Evolutionary conservation across 2,329 filamentous ascomycete genomes (phyloP).

Genomic region (Aspergillus intermedius): DNA sequence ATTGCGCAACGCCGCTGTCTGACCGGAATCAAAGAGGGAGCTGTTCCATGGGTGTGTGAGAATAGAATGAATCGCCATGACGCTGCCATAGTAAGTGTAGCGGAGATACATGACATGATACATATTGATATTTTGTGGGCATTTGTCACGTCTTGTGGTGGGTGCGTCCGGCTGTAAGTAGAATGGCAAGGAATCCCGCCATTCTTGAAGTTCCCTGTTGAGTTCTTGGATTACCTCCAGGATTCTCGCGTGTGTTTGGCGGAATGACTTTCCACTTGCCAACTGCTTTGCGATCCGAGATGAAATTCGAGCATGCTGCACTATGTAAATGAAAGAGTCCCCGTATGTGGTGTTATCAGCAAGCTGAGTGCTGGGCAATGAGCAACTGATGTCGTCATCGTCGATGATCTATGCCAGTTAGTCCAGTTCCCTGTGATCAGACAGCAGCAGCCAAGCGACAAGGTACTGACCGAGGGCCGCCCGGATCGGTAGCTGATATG

Average conservation of each 20-base stretch:
- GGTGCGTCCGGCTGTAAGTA: too few species aligned
- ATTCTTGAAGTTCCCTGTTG: background rate
- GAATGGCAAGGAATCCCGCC: background rate
- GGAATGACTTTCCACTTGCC: background rate
- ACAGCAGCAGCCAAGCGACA: background rate
- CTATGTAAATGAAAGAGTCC: background rate
- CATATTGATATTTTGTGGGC: background rate
- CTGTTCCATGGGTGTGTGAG: background rate
- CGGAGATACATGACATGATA: background rate
- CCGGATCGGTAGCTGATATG: background rate
- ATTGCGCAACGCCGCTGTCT: background rate
- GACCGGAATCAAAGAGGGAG: background rate
- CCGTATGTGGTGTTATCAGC: background rate
- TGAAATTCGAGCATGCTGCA: background rate
- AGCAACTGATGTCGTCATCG: background rate
- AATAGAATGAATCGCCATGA: background rate
- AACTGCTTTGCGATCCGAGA: background rate
- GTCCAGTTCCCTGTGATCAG: background rate
- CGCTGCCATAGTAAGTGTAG: background rate
- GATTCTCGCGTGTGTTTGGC: background rate
- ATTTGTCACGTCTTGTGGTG: too few species aligned
- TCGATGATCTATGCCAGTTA: background rate
- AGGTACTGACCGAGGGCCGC: background rate
- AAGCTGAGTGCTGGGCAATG: background rate
- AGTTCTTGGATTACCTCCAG: too few species aligned